Conservation (phyloP, 2,329 filamentous ascomycete species). For the Diaporthe longicolla region DNA sequence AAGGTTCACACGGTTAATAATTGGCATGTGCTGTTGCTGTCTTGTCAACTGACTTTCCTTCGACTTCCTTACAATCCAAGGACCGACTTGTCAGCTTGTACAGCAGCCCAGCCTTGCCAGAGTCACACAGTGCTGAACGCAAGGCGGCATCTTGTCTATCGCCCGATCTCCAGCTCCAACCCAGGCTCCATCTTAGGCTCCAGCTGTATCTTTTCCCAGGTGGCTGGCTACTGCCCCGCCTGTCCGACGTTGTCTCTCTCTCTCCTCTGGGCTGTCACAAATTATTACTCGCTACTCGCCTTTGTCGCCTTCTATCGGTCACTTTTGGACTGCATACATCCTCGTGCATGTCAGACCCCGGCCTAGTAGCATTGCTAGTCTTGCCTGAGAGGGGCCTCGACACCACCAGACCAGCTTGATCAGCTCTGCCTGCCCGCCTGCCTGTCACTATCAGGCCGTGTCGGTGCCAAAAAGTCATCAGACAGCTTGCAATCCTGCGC, state of each 20-base stretch:
- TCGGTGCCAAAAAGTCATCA: conserved; percentile 21
- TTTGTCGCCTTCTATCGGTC: conserved; percentile 3
- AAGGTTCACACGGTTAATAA: neutral
- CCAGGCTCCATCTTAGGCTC: neutral
- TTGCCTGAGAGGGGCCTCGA: conserved; percentile 21
- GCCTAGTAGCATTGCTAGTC: conserved; percentile 31
- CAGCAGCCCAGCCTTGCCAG: neutral
- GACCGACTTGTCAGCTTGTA: conserved; percentile 4
- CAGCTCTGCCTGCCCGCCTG: conserved; percentile 8
- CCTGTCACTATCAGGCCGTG: neutral
- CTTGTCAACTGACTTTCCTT: conserved; percentile 18
- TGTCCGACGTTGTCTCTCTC: conserved; percentile 4
- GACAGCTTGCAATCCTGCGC: conserved; percentile 35
- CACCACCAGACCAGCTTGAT: conserved; percentile 6
- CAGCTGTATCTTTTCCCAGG: neutral
- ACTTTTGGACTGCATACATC: conserved; percentile 7
- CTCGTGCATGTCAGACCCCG: conserved; percentile 28
- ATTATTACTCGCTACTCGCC: neutral
- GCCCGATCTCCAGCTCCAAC: neutral
- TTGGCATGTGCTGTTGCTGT: conserved; percentile 20
- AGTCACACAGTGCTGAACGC: conserved; percentile 24
- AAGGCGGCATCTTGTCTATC: conserved; percentile 18
- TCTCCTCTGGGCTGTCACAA: neutral
- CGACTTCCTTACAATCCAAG: neutral
- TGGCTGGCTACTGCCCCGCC: conserved; percentile 24